Evolutionary conservation across 192 early-diverging fungal species (phyloP).

Genomic region (Coemansia umbellata): DNA sequence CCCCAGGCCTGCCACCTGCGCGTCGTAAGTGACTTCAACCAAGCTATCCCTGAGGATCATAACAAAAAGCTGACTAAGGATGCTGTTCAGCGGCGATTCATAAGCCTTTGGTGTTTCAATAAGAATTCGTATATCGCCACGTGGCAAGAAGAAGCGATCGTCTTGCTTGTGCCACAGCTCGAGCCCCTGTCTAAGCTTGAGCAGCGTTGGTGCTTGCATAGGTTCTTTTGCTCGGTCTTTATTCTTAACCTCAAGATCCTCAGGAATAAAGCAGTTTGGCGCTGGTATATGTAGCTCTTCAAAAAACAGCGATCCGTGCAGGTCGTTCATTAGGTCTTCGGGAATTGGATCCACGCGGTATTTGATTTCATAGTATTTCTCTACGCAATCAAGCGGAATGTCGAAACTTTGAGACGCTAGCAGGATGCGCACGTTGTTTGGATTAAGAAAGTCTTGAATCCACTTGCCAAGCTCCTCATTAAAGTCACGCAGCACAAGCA

Average conservation of each 20-base stretch:
- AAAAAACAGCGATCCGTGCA: constrained; percentile 25
- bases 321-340: constrained; percentile 44
- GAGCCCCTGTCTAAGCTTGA: constrained; percentile 15
- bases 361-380: constrained; percentile 78
- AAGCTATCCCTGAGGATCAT: constrained; percentile 79
- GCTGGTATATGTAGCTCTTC: constrained; percentile 12
- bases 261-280: constrained; percentile 83
- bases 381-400: constrained; percentile 53
- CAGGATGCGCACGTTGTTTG: constrained; percentile 61
- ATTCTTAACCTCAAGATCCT: constrained; percentile 68
- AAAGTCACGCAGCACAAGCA: constrained; percentile 63
- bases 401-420: constrained; percentile 45
- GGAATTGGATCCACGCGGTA: constrained; percentile 67
- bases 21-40: constrained; percentile 86
- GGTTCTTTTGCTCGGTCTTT: constrained; percentile 2
- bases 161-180: constrained; percentile 95
- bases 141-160: constrained; percentile 88
- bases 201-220: constrained; percentile 22
- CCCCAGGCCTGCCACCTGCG: constrained; percentile 79
- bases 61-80: constrained; percentile 67
- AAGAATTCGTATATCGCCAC: constrained; percentile 72
- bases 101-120: constrained; percentile 74
- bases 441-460: constrained; percentile 56
- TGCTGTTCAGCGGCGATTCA: constrained; percentile 66
- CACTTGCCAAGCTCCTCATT: constrained; percentile 64